Evolutionary conservation across 2,329 filamentous ascomycete genomes (phyloP), one percentile per base, ranked within the genome.

Genomic region (Venturia effusa): DNA sequence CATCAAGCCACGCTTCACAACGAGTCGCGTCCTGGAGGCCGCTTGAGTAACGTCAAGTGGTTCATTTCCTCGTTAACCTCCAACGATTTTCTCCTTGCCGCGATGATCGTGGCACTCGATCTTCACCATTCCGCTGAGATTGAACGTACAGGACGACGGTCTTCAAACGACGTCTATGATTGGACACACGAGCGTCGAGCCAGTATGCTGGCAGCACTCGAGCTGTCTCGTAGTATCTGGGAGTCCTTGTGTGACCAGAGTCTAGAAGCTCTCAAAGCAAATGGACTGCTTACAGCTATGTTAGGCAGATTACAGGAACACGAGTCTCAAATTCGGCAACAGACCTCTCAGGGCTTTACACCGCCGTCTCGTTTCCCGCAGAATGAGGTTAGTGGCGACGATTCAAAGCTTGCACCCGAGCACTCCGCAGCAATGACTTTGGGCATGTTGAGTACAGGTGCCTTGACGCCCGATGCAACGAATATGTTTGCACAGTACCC

Each of bases 211-310:
- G 76, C 80, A 27, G 84, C 86, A 0, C 82, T 97, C 2, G 87
- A 92, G 71, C 82, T 82, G 22, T 89, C 89, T 10, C 83, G 84
- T 57, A 80, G 83, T 22, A 94, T 97, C 64, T 97, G 92, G 92
- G 86, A 88, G 60, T 85, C 84, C 11, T 79, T 92, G 13, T 84
- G 86, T 3, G 88, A 94, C 63, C 81, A 86, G 30, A 94, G 89
- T 0, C 88, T 97, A 77, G 93, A 97, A 68, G 91, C 92, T 0
- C 92, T 87, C 77, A 97, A 97, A 76, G 93, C 91, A 1, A 85
- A 85, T 48, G 85, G 85, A 51, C 83, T 93, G 30, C 79, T 97
- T n/a, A 86, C 86, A 27, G 86, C 97, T 61, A 92, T 97, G 84
- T 77, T 97, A 55, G 82, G 86, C 39, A 94, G 94, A 74, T 81